These are phyloP conservation scores for Russula foetens DNA, from an alignment of 768 basidiomycete species.

Conservation along the genomic window DNA sequence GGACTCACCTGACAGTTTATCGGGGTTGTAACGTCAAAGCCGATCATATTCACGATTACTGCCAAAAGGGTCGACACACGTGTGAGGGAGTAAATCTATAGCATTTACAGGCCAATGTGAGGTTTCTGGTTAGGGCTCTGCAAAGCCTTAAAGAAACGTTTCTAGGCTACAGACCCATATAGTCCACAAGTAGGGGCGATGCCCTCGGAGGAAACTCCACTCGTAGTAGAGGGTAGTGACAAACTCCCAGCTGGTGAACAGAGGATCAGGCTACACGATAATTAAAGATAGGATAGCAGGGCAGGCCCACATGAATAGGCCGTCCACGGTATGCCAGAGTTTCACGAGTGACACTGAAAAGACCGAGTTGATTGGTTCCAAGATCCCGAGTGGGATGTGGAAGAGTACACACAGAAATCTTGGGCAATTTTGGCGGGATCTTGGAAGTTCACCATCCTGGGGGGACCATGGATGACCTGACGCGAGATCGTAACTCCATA, in stretches of 20 bases:
- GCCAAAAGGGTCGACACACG: background rate
- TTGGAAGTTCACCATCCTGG: background rate
- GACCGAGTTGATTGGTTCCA: background rate
- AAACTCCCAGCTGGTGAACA: background rate
- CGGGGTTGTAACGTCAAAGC: background rate
- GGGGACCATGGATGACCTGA: too few relatives aligned
- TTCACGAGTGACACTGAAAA: background rate
- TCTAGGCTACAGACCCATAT: background rate
- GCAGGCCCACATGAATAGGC: background rate
- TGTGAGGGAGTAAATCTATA: background rate
- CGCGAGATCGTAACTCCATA: too few relatives aligned
- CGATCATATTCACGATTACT: background rate
- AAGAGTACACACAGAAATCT: background rate
- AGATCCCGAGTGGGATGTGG: background rate
- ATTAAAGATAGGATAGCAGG: background rate
- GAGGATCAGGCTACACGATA: too few relatives aligned
- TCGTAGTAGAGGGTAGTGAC: background rate
- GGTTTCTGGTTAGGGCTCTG: background rate
- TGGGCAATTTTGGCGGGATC: background rate
- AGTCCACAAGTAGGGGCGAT: background rate
- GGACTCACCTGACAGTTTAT: conserved; percentile 5
- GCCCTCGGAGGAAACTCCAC: background rate
- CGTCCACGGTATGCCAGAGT: too few relatives aligned
- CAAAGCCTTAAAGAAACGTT: background rate
- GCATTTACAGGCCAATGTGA: background rate